These are phyloP conservation scores for Artomyces pyxidatus DNA, from an alignment of 768 basidiomycete genomes.

Conservation along the genomic window DNA sequence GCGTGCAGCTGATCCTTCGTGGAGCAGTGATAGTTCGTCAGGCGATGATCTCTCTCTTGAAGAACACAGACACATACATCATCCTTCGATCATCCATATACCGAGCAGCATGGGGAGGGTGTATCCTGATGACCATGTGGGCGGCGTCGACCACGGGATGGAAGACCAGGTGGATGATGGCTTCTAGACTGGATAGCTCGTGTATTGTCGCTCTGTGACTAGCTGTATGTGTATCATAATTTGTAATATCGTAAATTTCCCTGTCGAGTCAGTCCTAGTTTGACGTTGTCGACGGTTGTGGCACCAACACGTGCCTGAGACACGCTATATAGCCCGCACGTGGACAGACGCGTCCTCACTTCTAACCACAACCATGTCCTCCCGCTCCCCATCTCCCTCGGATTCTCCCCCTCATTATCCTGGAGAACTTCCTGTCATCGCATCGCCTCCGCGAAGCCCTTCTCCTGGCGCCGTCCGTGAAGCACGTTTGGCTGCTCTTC, in stretches of 20 bases:
- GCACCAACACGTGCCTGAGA: too few species aligned
- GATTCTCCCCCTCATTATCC: too few species aligned
- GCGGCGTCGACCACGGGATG: background rate
- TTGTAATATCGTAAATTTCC: too few species aligned
- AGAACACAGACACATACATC: background rate
- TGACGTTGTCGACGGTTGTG: too few species aligned
- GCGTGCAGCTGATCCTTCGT: constrained; percentile 3
- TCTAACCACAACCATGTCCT: too few species aligned
- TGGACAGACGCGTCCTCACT: too few species aligned
- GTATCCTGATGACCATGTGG: constrained; percentile 1
- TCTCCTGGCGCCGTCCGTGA: constrained; percentile 45
- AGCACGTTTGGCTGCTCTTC: constrained; percentile 34
- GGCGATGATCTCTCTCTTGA: constrained; percentile 4
- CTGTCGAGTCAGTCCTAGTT: too few species aligned
- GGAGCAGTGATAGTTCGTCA: constrained; percentile 14
- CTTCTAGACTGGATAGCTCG: constrained; percentile 3
- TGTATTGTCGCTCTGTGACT: too few species aligned
- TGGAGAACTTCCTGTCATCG: too few species aligned
- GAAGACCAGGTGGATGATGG: constrained; percentile 10
- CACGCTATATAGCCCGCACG: too few species aligned
- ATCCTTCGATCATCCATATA: constrained; percentile 1
- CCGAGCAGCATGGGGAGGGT: constrained; percentile 10
- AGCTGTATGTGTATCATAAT: too few species aligned
- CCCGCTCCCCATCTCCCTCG: too few species aligned
- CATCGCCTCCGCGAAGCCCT: background rate